phyloP scores from a whole-genome alignment of 2,329 filamentous ascomycete genomes.

The Triangularia setosa region DNA sequence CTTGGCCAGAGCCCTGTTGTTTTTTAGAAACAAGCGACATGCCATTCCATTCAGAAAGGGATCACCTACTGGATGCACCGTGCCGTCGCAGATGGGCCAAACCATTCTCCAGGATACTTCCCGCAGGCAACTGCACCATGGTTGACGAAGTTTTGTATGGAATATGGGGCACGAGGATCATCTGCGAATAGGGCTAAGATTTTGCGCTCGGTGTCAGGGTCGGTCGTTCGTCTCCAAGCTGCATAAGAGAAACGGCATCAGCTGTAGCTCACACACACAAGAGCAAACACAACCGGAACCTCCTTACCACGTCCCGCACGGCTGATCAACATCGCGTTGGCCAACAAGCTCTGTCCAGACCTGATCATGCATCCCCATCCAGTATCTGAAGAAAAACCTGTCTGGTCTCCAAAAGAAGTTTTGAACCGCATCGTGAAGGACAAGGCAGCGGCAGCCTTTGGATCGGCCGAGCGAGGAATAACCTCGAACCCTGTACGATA shows the following conservation, averaged over 20 bases:
- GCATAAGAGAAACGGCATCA: neutral
- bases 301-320: slow-evolving; percentile 71
- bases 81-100: slow-evolving; percentile 94
- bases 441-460: slow-evolving; percentile 65
- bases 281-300: neutral
- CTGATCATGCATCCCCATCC: slow-evolving; percentile 99
- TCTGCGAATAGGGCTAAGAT: slow-evolving; percentile 85
- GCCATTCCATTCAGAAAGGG: neutral
- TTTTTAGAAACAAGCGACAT: slow-evolving; percentile 6
- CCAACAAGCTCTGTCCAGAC: slow-evolving; percentile 87
- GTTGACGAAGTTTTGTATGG: slow-evolving; percentile 88
- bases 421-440: slow-evolving; percentile 82
- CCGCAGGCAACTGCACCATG: slow-evolving; percentile 84
- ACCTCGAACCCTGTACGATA: slow-evolving; percentile 83
- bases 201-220: slow-evolving; percentile 57
- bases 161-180: slow-evolving; percentile 80
- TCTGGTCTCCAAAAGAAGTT: slow-evolving; percentile 71
- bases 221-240: slow-evolving; percentile 71
- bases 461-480: slow-evolving; percentile 75
- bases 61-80: slow-evolving; percentile 82
- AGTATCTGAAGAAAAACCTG: slow-evolving; percentile 85
- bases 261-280: neutral
- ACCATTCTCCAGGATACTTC: slow-evolving; percentile 97
- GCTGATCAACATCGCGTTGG: slow-evolving; percentile 73
- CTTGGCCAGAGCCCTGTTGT: slow-evolving; percentile 66